Evolutionary conservation across 1,139 yeast genomes (phyloP).

Genomic region (Sugiyamaella paludigena): DNA sequence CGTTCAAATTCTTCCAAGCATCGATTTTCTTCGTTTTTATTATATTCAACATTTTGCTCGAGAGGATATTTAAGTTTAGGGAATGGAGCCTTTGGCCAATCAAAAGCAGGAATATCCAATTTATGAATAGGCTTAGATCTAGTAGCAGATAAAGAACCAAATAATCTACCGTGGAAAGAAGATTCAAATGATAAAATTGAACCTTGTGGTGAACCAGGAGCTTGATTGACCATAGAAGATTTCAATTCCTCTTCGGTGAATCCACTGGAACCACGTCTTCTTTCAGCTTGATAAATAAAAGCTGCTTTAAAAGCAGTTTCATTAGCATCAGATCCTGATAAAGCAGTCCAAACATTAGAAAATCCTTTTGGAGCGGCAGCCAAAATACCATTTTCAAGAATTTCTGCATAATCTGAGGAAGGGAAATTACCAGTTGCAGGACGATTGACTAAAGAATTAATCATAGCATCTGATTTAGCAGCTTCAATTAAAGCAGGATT

Average conservation of each 20-base stretch:
- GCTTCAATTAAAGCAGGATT: conserved; percentile 63
- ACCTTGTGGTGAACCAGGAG: conserved; percentile 73
- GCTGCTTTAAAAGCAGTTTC: conserved; percentile 85
- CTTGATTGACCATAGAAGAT: conserved; percentile 62
- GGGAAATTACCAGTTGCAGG: conserved; percentile 81
- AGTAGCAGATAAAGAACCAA: conserved; percentile 75
- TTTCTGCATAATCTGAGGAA: conserved; percentile 56
- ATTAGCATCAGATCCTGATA: conserved; percentile 81
- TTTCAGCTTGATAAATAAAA: conserved; percentile 68
- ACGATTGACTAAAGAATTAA: conserved; percentile 66
- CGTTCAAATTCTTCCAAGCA: conserved; percentile 61
- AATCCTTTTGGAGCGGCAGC: conserved; percentile 32
- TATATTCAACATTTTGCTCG: conserved; percentile 52
- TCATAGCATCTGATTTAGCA: conserved; percentile 63
- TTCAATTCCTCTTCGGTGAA: conserved; percentile 60
- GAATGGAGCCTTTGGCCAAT: conserved; percentile 86
- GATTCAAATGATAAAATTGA: conserved; percentile 70
- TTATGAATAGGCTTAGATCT: conserved; percentile 82
- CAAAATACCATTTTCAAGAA: conserved; percentile 47
- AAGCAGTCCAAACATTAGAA: conserved; percentile 58
- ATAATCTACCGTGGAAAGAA: conserved; percentile 81
- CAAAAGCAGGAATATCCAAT: conserved; percentile 77
- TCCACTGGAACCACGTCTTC: conserved; percentile 48
- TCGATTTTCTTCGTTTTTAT: conserved; percentile 63
- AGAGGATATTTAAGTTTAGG: conserved; percentile 74